These are phyloP conservation scores for Phytophthora macrochlamydospora DNA, from an alignment of 352 stramenopile species.

Conservation along the genomic window DNA sequence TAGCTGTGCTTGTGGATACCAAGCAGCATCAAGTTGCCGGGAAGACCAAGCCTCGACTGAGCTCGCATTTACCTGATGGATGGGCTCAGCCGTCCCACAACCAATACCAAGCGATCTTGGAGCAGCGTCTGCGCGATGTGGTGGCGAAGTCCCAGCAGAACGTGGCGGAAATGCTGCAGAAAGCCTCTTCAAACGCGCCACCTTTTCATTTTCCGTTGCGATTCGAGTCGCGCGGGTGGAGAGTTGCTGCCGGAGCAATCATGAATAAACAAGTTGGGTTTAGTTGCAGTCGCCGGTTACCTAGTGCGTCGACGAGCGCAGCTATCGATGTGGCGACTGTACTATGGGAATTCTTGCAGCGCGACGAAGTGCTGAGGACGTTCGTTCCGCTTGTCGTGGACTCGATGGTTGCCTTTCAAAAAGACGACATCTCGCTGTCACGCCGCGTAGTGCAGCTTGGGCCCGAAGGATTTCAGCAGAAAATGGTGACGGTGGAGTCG, in stretches of 20 bases:
- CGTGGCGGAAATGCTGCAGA: constrained; percentile 41
- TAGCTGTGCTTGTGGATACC: constrained; percentile 8
- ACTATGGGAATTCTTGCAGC: constrained; percentile 57
- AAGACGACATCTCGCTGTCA: constrained; percentile 29
- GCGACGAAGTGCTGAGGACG: constrained; percentile 66
- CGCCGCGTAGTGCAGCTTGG: constrained; percentile 49
- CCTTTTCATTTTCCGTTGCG: constrained; percentile 39
- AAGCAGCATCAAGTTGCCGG: background rate
- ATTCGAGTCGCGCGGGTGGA: constrained; percentile 54
- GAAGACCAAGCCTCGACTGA: background rate
- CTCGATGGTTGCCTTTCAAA: constrained; percentile 38
- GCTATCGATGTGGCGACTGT: constrained; percentile 42
- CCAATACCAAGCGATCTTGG: constrained; percentile 37
- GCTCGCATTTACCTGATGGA: constrained; percentile 29
- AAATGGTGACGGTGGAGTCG: constrained; percentile 54
- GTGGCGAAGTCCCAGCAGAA: constrained; percentile 39
- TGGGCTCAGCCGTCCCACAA: constrained; percentile 23
- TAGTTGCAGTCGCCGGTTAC: constrained; percentile 42
- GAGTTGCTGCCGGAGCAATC: constrained; percentile 42
- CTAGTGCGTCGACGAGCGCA: constrained; percentile 4
- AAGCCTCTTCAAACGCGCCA: constrained; percentile 4
- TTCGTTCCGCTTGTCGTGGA: constrained; percentile 65
- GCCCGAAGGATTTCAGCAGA: constrained; percentile 20
- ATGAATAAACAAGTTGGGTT: constrained; percentile 52
- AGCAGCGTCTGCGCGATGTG: constrained; percentile 31